Percentiles rank a stretch among this genome's conserved stretches.
phyloP scores from a whole-genome alignment of 129 eudicot genomes.

The Lonicera japonica region DNA sequence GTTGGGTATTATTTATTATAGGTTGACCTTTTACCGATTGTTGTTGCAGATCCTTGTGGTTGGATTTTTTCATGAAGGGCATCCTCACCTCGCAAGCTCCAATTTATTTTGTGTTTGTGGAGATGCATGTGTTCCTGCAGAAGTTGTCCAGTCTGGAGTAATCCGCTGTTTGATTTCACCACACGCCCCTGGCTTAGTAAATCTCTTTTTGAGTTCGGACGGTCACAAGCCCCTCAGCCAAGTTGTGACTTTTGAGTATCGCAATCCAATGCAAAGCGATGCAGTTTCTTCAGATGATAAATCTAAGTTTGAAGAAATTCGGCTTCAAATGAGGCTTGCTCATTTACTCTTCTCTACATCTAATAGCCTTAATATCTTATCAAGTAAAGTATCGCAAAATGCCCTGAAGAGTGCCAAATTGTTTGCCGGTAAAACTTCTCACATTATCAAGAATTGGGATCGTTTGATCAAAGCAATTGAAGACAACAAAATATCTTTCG shows the following conservation, averaged over 20 bases:
- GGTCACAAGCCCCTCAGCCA: slow-evolving; percentile 77
- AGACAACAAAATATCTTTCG: slow-evolving; percentile 35
- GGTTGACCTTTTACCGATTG: slow-evolving; percentile 12
- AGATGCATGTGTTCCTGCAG: slow-evolving; percentile 52
- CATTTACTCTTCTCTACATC: slow-evolving; percentile 83
- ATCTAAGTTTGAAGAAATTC: slow-evolving; percentile 55
- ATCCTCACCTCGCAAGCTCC: slow-evolving; percentile 41
- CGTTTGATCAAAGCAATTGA: slow-evolving; percentile 38
- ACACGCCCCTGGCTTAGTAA: slow-evolving; percentile 61
- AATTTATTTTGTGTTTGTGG: slow-evolving; percentile 62
- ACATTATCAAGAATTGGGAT: slow-evolving; percentile 56
- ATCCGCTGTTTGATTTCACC: slow-evolving; percentile 65
- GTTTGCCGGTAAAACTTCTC: slow-evolving; percentile 53
- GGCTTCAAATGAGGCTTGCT: slow-evolving; percentile 68
- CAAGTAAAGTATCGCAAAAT: slow-evolving; percentile 45
- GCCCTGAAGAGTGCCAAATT: slow-evolving; percentile 61
- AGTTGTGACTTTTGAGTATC: slow-evolving; percentile 67
- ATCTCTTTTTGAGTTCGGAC: slow-evolving; percentile 68
- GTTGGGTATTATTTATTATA: background rate
- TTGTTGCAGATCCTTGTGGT: slow-evolving; percentile 66
- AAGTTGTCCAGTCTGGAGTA: slow-evolving; percentile 70
- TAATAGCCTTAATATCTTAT: slow-evolving; percentile 45
- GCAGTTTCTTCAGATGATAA: slow-evolving; percentile 33
- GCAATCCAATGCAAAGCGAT: slow-evolving; percentile 32
- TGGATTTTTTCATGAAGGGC: slow-evolving; percentile 56